Base-by-base conservation (phyloP, 306 rosid genomes). In the Arachis hypogaea region DNA sequence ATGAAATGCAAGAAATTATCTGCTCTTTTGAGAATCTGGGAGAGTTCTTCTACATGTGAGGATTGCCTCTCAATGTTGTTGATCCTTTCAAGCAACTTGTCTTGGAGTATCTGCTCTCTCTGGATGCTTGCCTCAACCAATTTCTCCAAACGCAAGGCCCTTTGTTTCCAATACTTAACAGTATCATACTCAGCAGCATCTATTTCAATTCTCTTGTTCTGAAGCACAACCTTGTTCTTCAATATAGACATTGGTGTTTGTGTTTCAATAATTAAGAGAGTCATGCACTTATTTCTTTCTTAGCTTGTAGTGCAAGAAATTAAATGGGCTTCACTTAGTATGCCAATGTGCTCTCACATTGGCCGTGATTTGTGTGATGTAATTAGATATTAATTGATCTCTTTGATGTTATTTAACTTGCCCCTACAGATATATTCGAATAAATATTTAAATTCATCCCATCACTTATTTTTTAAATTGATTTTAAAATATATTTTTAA, bases 1-100 rank as follows among this genome's bases (percentile, higher is more conserved):
- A 92, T 92, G 76, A 92, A 92, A 84, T 92, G 97, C 72, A 92
- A 83, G 83, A 85, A 92, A 75, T 92, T 92, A 80, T 92, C 97
- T 3, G 97, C 97, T 71, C 97, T 86, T 69, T 88, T 89, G 64
- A 92, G 80, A 76, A 92, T 92, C 80, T 92, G 96, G 8, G 97
- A 86, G 64, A 92, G 59, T 69, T 92, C 97, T 74, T 92, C 96
- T 59, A 92, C 96, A 5, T 96, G 97, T 9, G 92, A 86, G 63
- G 96, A 82, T 75, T 86, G 96, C 67, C 84, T 89, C 64, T 89
- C 95, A 28, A 92, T 74, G 75, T 73, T 81, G 74, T 59, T 77
- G 69, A 92, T 78, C 67, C 93, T 86, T 72, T 89, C 96, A 60
- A 80, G 78, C 18, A 92, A 76, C 74, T 86, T 88, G 18, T 86